phyloP scores from a whole-genome alignment of 2,329 filamentous ascomycete genomes.

The Cladobotryum mycophilum region DNA sequence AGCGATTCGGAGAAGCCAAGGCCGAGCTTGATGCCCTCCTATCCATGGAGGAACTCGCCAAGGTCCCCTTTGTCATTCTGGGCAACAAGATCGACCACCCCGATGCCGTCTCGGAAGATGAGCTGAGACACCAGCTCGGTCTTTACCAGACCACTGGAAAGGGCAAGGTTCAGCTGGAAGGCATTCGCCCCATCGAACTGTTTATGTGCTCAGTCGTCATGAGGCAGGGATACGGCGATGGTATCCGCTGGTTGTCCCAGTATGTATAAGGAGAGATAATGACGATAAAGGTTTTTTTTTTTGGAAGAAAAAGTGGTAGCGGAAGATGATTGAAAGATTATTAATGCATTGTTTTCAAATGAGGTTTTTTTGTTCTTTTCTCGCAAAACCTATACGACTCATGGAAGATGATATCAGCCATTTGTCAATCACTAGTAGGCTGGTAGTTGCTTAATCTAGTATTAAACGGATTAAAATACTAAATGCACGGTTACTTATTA shows the following conservation, averaged over 20 bases:
- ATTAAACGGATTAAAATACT: too few species aligned
- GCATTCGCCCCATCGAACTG: slow-evolving; percentile 89
- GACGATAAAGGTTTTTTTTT: too few species aligned
- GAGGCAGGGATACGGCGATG: slow-evolving; percentile 91
- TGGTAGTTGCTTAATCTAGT: too few species aligned
- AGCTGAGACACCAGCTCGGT: slow-evolving; percentile 84
- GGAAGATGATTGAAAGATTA: background rate
- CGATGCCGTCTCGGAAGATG: slow-evolving; percentile 90
- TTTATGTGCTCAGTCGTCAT: slow-evolving; percentile 99
- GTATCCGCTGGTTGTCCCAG: slow-evolving; percentile 86
- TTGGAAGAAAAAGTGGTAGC: background rate
- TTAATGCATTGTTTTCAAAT: too few species aligned
- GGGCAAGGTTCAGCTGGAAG: slow-evolving; percentile 87
- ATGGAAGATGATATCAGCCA: too few species aligned
- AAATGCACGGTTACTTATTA: too few species aligned
- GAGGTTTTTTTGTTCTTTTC: too few species aligned
- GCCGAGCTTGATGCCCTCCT: slow-evolving; percentile 93
- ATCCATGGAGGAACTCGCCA: slow-evolving; percentile 91
- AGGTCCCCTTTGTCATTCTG: slow-evolving; percentile 92
- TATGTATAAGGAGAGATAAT: slow-evolving; percentile 59
- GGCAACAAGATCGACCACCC: slow-evolving; percentile 99
- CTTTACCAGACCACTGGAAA: slow-evolving; percentile 96
- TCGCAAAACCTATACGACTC: too few species aligned
- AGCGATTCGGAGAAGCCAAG: slow-evolving; percentile 90
- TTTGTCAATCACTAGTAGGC: too few species aligned